Percentiles rank a stretch among this genome's conserved stretches.
phyloP scores from a whole-genome alignment of 768 basidiomycete species.

The Lentinula edodes region DNA sequence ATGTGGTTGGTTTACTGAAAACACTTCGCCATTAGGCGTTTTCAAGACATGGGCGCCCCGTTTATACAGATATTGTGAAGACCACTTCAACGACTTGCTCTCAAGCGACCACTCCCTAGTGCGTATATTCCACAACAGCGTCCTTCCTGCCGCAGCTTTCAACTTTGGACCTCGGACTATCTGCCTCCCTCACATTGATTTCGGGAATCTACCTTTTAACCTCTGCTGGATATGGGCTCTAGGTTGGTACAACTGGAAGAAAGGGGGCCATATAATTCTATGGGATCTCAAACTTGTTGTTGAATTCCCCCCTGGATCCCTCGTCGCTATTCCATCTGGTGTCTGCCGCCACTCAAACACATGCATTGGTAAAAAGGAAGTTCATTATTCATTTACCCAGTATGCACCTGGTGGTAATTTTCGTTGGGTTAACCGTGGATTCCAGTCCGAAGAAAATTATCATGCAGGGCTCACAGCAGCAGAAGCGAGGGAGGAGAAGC shows the following conservation, averaged over 20 bases:
- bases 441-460: no score
- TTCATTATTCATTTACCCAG: background rate
- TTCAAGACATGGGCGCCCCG: background rate
- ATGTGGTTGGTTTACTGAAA: background rate
- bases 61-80: background rate
- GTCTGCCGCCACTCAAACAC: constrained; percentile 11
- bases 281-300: constrained; percentile 14
- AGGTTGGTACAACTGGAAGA: constrained; percentile 7
- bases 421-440: no score
- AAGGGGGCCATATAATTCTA: constrained; percentile 18
- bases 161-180: background rate
- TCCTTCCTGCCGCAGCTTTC: background rate
- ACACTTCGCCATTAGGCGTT: background rate
- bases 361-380: constrained; percentile 6
- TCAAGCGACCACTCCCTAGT: background rate
- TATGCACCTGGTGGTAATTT: background rate
- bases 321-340: constrained; percentile 16
- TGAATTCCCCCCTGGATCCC: constrained; percentile 16
- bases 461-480: no score
- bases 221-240: constrained; percentile 11
- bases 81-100: background rate
- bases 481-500: no score
- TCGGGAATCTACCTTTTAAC: constrained; percentile 7
- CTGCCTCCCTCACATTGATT: constrained; percentile 9
- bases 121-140: background rate